Conservation (phyloP, 257 asterid species). For the Euphrasia confusa region DNA sequence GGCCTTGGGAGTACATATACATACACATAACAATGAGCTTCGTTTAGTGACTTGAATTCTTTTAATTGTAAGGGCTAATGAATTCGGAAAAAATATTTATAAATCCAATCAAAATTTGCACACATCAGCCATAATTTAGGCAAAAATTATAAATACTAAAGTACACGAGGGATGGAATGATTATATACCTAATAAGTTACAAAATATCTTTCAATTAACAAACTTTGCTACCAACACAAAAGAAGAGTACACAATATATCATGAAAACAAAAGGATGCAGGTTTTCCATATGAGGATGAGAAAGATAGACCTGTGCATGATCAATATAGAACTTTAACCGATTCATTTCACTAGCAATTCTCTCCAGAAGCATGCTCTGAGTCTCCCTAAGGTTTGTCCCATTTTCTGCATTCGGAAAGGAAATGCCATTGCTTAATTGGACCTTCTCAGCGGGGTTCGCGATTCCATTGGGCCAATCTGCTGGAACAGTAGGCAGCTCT, state of each 20-base stretch:
- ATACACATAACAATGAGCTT: neutral
- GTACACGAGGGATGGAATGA: neutral
- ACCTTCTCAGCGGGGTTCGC: slow-evolving; percentile 36
- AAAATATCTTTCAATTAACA: neutral
- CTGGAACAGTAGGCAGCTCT: slow-evolving; percentile 79
- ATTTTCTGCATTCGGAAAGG: slow-evolving; percentile 56
- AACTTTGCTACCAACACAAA: neutral
- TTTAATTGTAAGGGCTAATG: neutral
- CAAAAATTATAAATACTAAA: neutral
- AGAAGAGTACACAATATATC: slow-evolving; percentile 1
- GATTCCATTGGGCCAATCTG: slow-evolving; percentile 61
- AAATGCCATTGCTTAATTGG: slow-evolving; percentile 52
- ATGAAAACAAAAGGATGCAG: slow-evolving; percentile 8
- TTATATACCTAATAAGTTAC: slow-evolving; percentile 8
- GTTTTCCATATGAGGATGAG: slow-evolving; percentile 21
- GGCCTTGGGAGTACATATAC: neutral
- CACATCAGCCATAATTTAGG: neutral
- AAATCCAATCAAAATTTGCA: neutral
- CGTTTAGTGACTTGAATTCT: neutral
- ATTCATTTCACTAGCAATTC: slow-evolving; percentile 98
- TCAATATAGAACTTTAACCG: slow-evolving; percentile 78
- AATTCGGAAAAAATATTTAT: neutral
- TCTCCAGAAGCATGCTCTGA: slow-evolving; percentile 93
- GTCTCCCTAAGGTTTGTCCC: slow-evolving; percentile 82
- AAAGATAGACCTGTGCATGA: slow-evolving; percentile 73